Evolutionary conservation across 164 flowering plant genomes (phyloP), one percentile per base, ranked within the genome.

Genomic region (Cinnamomum micranthum): DNA sequence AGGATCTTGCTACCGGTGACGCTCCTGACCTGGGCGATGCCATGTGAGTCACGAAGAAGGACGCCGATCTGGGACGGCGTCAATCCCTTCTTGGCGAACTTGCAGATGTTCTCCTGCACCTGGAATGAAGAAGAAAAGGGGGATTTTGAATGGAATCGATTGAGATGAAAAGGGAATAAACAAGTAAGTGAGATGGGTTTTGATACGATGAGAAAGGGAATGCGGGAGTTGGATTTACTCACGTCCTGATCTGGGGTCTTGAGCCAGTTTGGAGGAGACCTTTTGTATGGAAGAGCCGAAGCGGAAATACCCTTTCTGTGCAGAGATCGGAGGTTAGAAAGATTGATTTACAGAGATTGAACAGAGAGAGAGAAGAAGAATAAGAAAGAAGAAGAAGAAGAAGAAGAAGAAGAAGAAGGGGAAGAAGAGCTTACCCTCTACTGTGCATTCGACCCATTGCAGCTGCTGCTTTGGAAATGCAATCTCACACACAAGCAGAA

Each of bases 31-130:
- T 83, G 87, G 3, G 89, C 83, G 70, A 86, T 81, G n/a, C 90
- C 88, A 64, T 87, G 86, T 50, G 88, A 85, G 72, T 87, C 90
- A 76, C 88, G 87, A 74, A 86, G 89, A 66, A 86, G 76, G 22
- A 83, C 86, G 73, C 89, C 89, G 25, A 86, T 86, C 81, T 83
- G 86, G 13, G 89, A 87, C 1, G 89, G 89, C 12, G 89, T 84
- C 70, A 87, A 64, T 12, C 90, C 90, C 82, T 86, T 87, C 81
- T 87, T 87, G 2, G 88, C 90, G 62, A 87, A 83, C 77, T 82
- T 84, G 81, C 89, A 87, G 51, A 87, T 87, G 76, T 77, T 87
- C 11, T 87, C 89, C 75, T 85, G 88, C 17, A 87, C 86, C 89
- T 85, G 24, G 31, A 75, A 31, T 0, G 19, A 10, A 28, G 22